Evolutionary conservation across 1,284 basidiomycete genomes (phyloP), one percentile per base, ranked within the genome.

Genomic region (Apiotrichum veenhuisii): DNA sequence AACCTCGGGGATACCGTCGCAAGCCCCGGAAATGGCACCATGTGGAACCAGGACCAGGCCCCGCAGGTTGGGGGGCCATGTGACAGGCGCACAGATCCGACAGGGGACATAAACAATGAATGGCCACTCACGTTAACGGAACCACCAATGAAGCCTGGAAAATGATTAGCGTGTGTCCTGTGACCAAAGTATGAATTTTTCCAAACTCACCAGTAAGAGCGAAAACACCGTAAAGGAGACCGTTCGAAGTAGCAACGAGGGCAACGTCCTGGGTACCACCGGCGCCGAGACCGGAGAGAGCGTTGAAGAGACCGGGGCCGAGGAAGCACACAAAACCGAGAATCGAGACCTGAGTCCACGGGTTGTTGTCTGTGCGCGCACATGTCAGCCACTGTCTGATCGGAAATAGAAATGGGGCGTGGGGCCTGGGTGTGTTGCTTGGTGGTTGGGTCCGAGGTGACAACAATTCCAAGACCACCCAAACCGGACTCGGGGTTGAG

Each of bases 251-350:
- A 64, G 80, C 78, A 22, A 54, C 43, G 22, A 58, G 75, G 7
- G 72, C 59, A 50, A 79, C 67, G 58, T 81, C 77, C 61, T 79
- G 74, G 1, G 74, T 73, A 47, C 81, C 81, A 62, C 69, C 80
- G 12, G 80, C 81, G 55, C 80, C 80, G 42, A 82, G 69, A 66
- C 79, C 79, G 50, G 73, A 71, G 42, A 82, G 71, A 20, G 82
- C 82, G 55, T 78, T 80, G 77, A 81, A 83, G 77, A 83, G 80
- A 55, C 82, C 82, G 27, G 79, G 76, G 15, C 79, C 66, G 42
- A 67, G 75, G 64, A 69, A 81, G 67, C 76, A 78, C 41, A 79
- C 79, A 34, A 80, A 75, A 58, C 79, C 79, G 53, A 81, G 72
- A 25, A 81, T 67, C 25, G 76, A 65, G 30, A 81, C 74, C 64